phyloP scores from a whole-genome alignment of 2,329 filamentous ascomycete genomes.

The Knoxdaviesia capensis region DNA sequence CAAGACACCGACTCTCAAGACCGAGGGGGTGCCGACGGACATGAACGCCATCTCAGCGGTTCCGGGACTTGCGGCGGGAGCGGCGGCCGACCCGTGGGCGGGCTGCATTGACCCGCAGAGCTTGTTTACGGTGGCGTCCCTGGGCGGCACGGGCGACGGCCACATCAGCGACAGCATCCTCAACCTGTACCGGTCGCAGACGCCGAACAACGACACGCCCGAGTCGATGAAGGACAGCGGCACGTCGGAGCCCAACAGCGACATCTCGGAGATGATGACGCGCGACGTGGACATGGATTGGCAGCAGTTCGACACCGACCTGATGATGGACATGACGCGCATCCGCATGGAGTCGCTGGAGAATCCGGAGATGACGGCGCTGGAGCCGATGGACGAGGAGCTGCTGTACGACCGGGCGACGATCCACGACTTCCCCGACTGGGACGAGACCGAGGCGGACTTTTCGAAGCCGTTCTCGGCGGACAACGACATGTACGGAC shows the following conservation, averaged over 20 bases:
- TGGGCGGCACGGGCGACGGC: constrained; percentile 21
- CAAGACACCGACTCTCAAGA: neutral
- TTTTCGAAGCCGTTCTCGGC: constrained; percentile 33
- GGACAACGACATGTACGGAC: constrained; percentile 20
- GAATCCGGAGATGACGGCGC: neutral
- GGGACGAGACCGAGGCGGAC: constrained; percentile 29
- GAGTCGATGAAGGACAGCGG: constrained; percentile 42
- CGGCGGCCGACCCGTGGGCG: constrained; percentile 14
- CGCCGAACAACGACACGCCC: constrained; percentile 38
- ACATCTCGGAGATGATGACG: constrained; percentile 30
- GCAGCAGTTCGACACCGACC: constrained; percentile 25
- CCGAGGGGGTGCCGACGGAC: too few relatives aligned
- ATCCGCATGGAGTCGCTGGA: constrained; percentile 11
- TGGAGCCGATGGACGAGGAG: neutral
- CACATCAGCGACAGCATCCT: constrained; percentile 26
- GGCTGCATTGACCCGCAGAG: constrained; percentile 19
- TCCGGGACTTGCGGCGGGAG: neutral
- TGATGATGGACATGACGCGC: constrained; percentile 21
- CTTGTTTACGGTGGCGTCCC: constrained; percentile 19
- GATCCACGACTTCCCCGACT: constrained; percentile 14
- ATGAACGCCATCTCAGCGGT: too few relatives aligned
- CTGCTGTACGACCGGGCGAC: constrained; percentile 8
- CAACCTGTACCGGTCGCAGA: constrained; percentile 30
- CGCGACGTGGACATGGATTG: constrained; percentile 33
- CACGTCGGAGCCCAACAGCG: constrained; percentile 38